These are phyloP conservation scores for Leishmania lainsoni DNA, from an alignment of 208 protist genomes.

Conservation along the genomic window DNA sequence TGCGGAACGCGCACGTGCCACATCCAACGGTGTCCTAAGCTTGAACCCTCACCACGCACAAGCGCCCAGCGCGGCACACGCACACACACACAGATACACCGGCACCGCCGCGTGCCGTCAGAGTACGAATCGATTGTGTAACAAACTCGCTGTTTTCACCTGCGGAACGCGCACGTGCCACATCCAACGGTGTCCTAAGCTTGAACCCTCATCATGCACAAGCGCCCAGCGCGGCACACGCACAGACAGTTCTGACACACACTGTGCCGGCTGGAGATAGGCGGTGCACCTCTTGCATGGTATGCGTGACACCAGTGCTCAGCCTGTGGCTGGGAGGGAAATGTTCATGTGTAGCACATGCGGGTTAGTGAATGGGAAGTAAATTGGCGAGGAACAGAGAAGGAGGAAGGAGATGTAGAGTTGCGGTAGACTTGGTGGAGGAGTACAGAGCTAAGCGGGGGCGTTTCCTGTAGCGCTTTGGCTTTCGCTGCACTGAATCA, in stretches of 20 bases:
- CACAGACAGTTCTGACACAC: not conserved
- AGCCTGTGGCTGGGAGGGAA: not conserved
- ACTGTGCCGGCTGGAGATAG: constrained; percentile 22
- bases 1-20: too few species aligned
- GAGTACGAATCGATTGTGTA: constrained; percentile 32
- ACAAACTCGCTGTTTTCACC: constrained; percentile 42
- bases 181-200: constrained; percentile 60
- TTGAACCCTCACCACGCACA: too few species aligned
- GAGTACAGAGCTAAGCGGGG: not conserved
- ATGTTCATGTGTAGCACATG: not conserved
- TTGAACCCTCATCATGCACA: constrained; percentile 32
- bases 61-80: too few species aligned
- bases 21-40: too few species aligned
- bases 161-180: constrained; percentile 16
- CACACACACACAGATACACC: too few species aligned
- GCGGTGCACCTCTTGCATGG: constrained; percentile 12
- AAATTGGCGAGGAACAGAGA: not conserved
- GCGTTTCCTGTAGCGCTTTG: not conserved
- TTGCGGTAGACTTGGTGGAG: not conserved
- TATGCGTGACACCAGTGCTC: constrained; percentile 2
- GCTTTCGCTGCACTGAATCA: not conserved
- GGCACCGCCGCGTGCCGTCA: too few species aligned
- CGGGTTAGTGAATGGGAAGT: not conserved
- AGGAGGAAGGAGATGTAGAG: not conserved
- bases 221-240: not conserved